These are phyloP conservation scores for Quercus phellos DNA, from an alignment of 331 rosid genomes.

Conservation along the genomic window DNA sequence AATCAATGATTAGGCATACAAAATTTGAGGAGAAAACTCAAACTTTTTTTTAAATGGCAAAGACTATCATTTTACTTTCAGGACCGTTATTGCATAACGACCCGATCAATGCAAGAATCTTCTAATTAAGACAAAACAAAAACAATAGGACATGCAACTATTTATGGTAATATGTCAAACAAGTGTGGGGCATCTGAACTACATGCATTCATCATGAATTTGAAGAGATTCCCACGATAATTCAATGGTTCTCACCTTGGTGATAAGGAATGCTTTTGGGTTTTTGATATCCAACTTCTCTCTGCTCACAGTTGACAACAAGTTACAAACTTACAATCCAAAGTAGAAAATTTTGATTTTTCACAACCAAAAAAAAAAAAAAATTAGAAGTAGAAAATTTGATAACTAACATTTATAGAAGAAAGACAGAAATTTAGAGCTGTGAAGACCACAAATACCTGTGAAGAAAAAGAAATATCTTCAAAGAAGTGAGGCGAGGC, in stretches of 20 bases:
- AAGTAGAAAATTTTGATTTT: neutral
- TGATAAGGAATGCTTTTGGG: slow-evolving; percentile 36
- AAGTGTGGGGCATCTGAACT: neutral
- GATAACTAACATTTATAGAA: too few species aligned
- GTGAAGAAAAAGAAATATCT: slow-evolving; percentile 50
- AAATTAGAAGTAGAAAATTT: neutral
- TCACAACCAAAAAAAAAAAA: neutral
- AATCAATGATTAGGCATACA: neutral
- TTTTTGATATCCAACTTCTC: slow-evolving; percentile 41
- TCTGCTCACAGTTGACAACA: slow-evolving; percentile 35
- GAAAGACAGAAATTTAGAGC: too few species aligned
- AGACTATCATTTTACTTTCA: neutral
- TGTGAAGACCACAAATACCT: slow-evolving; percentile 32
- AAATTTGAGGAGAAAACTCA: neutral
- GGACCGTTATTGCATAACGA: slow-evolving; percentile 1
- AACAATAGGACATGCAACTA: slow-evolving; percentile 1
- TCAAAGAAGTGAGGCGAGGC: slow-evolving; percentile 54
- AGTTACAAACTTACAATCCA: slow-evolving; percentile 13
- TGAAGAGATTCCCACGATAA: neutral
- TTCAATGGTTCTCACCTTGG: slow-evolving; percentile 46
- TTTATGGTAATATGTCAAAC: neutral
- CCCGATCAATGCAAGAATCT: slow-evolving; percentile 4
- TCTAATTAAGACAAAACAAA: neutral
- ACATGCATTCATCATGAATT: neutral
- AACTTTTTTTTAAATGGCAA: neutral